Base-by-base conservation (phyloP, 2,329 filamentous ascomycete genomes). In the Pestalotiopsis fici region DNA sequence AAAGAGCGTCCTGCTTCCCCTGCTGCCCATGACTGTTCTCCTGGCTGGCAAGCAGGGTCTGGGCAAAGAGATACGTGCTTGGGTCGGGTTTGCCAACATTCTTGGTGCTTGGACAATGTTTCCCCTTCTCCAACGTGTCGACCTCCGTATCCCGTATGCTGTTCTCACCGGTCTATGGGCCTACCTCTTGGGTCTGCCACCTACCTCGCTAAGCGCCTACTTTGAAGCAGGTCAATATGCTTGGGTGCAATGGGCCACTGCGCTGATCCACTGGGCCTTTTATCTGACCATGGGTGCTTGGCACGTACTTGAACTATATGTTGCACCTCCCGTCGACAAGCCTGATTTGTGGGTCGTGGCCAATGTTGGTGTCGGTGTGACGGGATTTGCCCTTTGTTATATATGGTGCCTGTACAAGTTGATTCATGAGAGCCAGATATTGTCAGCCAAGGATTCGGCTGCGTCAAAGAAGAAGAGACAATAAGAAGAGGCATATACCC, bases 81-180 rank as follows among this genome's bases (percentile, higher is more conserved):
- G 96, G 96, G 91, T 98, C 4, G 95, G 95, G n/a, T 97, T 97
- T 76, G 95, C 94, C 65, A 99, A 99, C 76, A 86, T 96, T 15
- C 86, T 98, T 12, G 95, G 92, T 9, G 88, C 88, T 37, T 98
- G 94, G 94, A 98, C 96, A 5, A 91, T 98, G 88, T 99, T 94
- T 76, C 96, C 96, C 0, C 84, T 99, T 6, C 87, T 99, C 43
- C 89, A 92, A 74, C 89, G 95, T 59, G 96, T 98, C 67, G 92
- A 95, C 56, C 83, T 99, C 9, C 85, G 87, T 13, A 85, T 97
- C 11, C 96, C 97, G 0, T 99, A 99, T 76, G 87, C 89, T 43
- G 92, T 97, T 13, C 82, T 98, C 35, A 93, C 93, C 0, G 83
- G 95, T 1, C 86, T 99, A 1, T 99, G 96, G 95, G 91, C 93